These are phyloP conservation scores for Cyclocybe cylindracea DNA, from an alignment of 768 basidiomycete species.

Conservation along the genomic window DNA sequence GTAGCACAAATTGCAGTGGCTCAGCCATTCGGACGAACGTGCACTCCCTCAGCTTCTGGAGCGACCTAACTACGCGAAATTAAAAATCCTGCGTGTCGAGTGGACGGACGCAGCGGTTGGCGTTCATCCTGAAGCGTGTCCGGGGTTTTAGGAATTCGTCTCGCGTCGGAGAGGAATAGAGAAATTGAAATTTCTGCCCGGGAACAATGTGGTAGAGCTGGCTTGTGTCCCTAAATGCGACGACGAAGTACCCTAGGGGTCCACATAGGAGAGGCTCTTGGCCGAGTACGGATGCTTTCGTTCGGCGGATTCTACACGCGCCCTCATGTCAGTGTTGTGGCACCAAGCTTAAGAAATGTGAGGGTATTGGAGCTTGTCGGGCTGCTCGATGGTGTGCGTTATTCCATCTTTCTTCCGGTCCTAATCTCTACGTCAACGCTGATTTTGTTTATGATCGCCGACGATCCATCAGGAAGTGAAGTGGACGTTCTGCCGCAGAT, in stretches of 20 bases:
- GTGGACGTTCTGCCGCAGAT: constrained; percentile 6
- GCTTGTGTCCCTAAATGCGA: constrained; percentile 16
- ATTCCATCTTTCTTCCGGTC: neutral
- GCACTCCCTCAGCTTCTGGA: neutral
- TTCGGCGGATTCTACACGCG: constrained; percentile 17
- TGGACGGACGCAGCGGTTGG: neutral
- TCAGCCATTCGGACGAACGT: constrained; percentile 9
- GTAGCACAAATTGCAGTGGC: constrained; percentile 9
- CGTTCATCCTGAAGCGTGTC: constrained; percentile 2
- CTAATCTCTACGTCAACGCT: neutral
- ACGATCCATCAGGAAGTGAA: too few relatives aligned
- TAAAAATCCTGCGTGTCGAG: constrained; percentile 9
- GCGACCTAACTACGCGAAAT: neutral
- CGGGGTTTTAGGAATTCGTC: constrained; percentile 1
- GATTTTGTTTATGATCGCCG: neutral
- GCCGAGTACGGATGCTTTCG: constrained; percentile 4
- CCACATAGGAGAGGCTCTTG: constrained; percentile 2
- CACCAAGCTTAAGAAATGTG: neutral
- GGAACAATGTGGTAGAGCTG: constrained; percentile 1
- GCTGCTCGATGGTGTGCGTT: constrained; percentile 2
- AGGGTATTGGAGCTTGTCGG: constrained; percentile 14
- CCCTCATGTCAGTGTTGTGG: constrained; percentile 9
- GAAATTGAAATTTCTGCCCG: constrained; percentile 11
- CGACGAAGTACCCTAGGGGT: constrained; percentile 1
- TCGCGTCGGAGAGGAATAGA: constrained; percentile 12